Conservation (phyloP, 2,329 filamentous ascomycete genomes). For the Cordyceps cicadae region DNA sequence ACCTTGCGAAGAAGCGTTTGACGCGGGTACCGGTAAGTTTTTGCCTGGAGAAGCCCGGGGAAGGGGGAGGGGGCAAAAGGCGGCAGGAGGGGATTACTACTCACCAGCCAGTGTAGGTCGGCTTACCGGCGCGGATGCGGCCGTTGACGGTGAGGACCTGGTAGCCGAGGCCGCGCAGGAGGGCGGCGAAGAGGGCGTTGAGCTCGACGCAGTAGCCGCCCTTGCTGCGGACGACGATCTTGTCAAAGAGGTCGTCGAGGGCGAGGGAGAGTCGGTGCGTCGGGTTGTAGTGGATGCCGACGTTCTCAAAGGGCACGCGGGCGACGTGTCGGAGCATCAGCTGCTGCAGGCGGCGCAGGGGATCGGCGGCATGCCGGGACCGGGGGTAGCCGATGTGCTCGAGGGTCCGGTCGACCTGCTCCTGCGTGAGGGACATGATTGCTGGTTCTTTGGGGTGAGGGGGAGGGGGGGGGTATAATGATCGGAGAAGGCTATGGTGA, state of each 20-base stretch:
- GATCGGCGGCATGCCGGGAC: constrained; percentile 16
- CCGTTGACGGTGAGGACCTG: constrained; percentile 42
- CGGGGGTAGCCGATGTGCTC: constrained; percentile 21
- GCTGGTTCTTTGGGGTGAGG: background rate
- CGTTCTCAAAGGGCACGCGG: constrained; percentile 45
- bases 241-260: constrained; percentile 33
- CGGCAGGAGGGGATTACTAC: too few relatives aligned
- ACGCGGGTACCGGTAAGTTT: too few relatives aligned
- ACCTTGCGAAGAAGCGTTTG: constrained; percentile 28
- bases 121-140: constrained; percentile 23
- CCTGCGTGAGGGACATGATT: constrained; percentile 16
- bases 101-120: constrained; percentile 21
- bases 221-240: constrained; percentile 34
- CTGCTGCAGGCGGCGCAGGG: constrained; percentile 23
- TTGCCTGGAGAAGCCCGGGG: background rate
- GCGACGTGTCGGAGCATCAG: constrained; percentile 36
- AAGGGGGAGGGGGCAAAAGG: too few relatives aligned
- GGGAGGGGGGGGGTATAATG: background rate
- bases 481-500: too few relatives aligned
- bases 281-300: constrained; percentile 42
- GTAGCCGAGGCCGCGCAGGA: constrained; percentile 42
- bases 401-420: constrained; percentile 24
- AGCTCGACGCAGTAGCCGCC: constrained; percentile 48
- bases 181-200: constrained; percentile 35
- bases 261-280: constrained; percentile 29